phyloP scores from a whole-genome alignment of 2,329 filamentous ascomycete species.

The Pyricularia sp. region DNA sequence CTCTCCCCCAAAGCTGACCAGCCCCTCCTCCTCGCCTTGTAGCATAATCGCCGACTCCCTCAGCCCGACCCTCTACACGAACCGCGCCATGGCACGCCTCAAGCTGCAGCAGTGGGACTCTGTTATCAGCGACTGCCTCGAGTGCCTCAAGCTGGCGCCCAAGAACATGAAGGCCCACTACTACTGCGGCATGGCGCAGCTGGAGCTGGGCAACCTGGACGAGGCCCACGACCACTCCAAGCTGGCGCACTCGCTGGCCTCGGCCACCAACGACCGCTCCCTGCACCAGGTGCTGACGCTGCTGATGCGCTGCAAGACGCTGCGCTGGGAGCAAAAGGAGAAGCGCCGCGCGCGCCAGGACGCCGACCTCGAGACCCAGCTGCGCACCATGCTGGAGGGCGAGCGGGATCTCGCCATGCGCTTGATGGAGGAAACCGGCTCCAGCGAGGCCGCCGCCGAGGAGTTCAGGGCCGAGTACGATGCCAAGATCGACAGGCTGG shows the following conservation, averaged over 20 bases:
- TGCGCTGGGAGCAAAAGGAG: slow-evolving; percentile 73
- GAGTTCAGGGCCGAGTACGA: slow-evolving; percentile 39
- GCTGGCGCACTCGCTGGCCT: slow-evolving; percentile 63
- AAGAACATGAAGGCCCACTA: slow-evolving; percentile 73
- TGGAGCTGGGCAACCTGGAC: slow-evolving; percentile 62
- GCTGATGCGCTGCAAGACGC: slow-evolving; percentile 75
- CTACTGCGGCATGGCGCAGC: slow-evolving; percentile 74
- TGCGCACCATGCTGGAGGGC: slow-evolving; percentile 40
- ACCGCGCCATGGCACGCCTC: slow-evolving; percentile 75
- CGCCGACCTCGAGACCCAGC: slow-evolving; percentile 48
- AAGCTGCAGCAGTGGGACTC: slow-evolving; percentile 65
- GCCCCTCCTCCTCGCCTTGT: not conserved
- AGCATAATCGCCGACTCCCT: slow-evolving; percentile 70
- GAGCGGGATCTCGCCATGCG: slow-evolving; percentile 32
- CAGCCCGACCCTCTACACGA: slow-evolving; percentile 78
- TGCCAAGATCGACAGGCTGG: slow-evolving; percentile 33
- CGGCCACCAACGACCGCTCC: slow-evolving; percentile 52
- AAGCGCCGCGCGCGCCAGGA: slow-evolving; percentile 45
- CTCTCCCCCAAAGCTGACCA: not conserved
- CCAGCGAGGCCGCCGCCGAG: slow-evolving; percentile 21
- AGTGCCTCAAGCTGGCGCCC: slow-evolving; percentile 59
- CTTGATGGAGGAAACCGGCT: slow-evolving; percentile 7
- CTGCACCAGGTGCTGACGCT: slow-evolving; percentile 62
- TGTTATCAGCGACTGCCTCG: slow-evolving; percentile 68
- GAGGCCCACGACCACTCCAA: slow-evolving; percentile 64